These are phyloP conservation scores for Debaryomyces tyrocola DNA, from an alignment of 805 yeast genomes.

Conservation along the genomic window DNA sequence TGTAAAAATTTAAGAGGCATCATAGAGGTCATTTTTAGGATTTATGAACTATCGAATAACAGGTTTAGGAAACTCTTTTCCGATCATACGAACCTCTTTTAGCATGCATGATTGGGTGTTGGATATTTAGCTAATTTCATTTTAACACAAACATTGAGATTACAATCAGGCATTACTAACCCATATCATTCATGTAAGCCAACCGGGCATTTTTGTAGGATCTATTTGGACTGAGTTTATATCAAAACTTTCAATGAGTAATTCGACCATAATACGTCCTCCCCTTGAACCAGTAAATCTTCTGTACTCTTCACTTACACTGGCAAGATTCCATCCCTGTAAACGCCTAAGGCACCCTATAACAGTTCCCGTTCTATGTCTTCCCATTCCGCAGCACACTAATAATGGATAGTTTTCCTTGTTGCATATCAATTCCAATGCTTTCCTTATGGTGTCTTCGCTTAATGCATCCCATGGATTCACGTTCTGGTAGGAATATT, in stretches of 20 bases:
- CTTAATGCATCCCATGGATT: conserved; percentile 97
- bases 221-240: conserved; percentile 34
- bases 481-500: conserved; percentile 42
- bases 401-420: conserved; percentile 77
- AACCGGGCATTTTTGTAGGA: conserved; percentile 30
- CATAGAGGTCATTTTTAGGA: too few species aligned
- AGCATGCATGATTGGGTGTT: too few species aligned
- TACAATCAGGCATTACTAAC: too few species aligned
- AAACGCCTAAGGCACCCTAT: conserved; percentile 88
- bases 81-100: too few species aligned
- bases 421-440: conserved; percentile 73
- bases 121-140: too few species aligned
- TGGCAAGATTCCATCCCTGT: conserved; percentile 96
- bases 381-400: conserved; percentile 97
- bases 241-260: conserved; percentile 69
- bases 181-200: conserved; percentile 15
- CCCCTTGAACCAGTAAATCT: conserved; percentile 92
- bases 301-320: conserved; percentile 88
- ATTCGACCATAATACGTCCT: conserved; percentile 88
- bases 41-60: too few species aligned
- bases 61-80: too few species aligned
- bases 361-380: conserved; percentile 96
- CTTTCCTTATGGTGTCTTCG: conserved; percentile 75
- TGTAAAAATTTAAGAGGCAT: too few species aligned
- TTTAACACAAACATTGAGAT: too few species aligned